Evolutionary conservation across 1,139 yeast genomes (phyloP), one percentile per base, ranked within the genome.

Genomic region (Blastobotrys arbuscula): DNA sequence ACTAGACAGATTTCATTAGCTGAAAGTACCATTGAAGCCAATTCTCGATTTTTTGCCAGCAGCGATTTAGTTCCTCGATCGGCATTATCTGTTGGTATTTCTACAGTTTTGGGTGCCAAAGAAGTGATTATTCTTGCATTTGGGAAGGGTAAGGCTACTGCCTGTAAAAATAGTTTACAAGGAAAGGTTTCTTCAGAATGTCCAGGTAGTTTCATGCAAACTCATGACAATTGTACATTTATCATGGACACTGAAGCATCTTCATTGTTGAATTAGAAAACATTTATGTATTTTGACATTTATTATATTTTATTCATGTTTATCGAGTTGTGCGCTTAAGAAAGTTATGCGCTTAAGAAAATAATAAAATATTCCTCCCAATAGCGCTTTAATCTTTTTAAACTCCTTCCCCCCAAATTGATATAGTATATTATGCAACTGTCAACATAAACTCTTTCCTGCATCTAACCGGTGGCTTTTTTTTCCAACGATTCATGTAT

Each of bases 1-100:
- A 79, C 84, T 1, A 68, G 84, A 55, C 66, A 67, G 54, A 80
- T 79, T 28, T 60, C 65, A 2, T 69, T 79, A 52, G 84, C 75
- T 10, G 68, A 71, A 45, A 71, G 77, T 30, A 79, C 84, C 18
- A 75, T 79, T 45, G 63, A 69, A 39, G 84, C 84, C 45, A 79
- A 79, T 62, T 73, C 78, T 15, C 68, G 84, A 47, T 79, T 79
- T 58, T 79, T 79, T 55, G 69, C 64, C 43, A 72, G 75, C 53
- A 59, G 58, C 41, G 61, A 68, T 15, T 72, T 76, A 54, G 84
- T 79, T 37, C 84, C 84, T 2, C 70, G 66, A 48, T 66, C 57
- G 47, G 84, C 84, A 0, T 68, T 79, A 41, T 72, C 79, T 30
- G 84, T 79, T 28, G 84, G 84, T 21, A 78, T 79, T 48, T 73